Base-by-base conservation (phyloP, 805 yeast genomes). In the Candida tammaniensis region DNA sequence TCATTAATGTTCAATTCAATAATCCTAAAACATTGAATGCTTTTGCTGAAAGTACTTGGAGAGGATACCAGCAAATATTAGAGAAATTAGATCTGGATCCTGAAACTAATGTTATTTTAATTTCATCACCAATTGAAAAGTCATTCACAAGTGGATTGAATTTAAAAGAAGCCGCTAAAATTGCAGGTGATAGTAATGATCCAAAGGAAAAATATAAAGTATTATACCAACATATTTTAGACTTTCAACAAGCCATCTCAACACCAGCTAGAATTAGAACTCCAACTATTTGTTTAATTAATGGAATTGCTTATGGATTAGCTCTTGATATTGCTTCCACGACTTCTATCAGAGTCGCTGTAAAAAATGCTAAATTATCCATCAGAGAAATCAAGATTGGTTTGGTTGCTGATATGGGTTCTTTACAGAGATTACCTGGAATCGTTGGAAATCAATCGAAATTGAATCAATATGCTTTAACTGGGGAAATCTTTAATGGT, bases 321-420 rank as follows among this genome's bases (percentile, higher is more conserved):
- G 91, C 82, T 0, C 44, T 85, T 13, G 93, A 84, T 54, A 72
- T 84, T 27, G 59, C 82, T 6, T 58, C 80, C 10, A 74, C 83
- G 0, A 68, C 72, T 18, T 68, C 78, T 11, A 73, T 84, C 16
- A 69, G 89, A 33, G 54, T 79, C 9, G 76, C 78, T 8, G 59
- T 78, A 3, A 58, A 59, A 19, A 82, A 74, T 43, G 70, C 74
- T 10, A 57, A 51, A 24, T 67, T 82, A 43, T 70, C 82, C 26
- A 73, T 85, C 37, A 74, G 82, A 37, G 94, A 84, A 57, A 77
- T 83, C 40, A 75, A 78, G 42, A 67, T 84, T 35, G 93, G 91
- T 3, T 68, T 85, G 51, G 73, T 85, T 24, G 88, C 93, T 1
- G 93, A 85, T 52, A 81, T 84, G 49, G 94, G 94, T 4, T 70